phyloP scores from a whole-genome alignment of 2,329 filamentous ascomycete species.

The Alternaria sp. region DNA sequence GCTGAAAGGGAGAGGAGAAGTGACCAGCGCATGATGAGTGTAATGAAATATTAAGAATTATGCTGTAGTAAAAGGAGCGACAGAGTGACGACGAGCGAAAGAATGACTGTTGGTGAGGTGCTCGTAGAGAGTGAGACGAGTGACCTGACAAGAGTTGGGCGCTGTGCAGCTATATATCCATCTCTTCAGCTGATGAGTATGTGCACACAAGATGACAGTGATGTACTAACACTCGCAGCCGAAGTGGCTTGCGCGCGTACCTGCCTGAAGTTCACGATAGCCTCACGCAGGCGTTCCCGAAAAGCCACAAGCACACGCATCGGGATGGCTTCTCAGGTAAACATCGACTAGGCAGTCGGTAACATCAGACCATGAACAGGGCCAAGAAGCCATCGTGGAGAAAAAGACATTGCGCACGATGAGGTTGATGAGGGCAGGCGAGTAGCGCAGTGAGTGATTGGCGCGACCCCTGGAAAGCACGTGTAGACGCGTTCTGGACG shows the following conservation, averaged over 20 bases:
- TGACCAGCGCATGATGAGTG: neutral
- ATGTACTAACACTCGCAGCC: fast-evolving
- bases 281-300: neutral
- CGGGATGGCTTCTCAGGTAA: fast-evolving
- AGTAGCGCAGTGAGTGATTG: neutral
- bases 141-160: neutral
- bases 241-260: neutral
- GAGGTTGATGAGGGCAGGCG: fast-evolving
- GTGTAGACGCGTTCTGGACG: neutral
- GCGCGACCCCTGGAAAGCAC: neutral
- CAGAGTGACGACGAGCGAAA: neutral
- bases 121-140: neutral
- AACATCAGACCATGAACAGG: neutral
- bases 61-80: neutral
- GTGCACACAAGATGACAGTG: neutral
- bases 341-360: neutral
- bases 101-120: neutral
- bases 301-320: neutral
- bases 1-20: neutral
- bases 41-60: too few species aligned
- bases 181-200: neutral
- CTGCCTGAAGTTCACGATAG: neutral
- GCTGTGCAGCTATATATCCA: neutral
- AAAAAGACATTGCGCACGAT: neutral
- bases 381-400: fast-evolving